Base-by-base conservation (phyloP, 768 basidiomycete genomes). In the Neoboletus subvelutipes region DNA sequence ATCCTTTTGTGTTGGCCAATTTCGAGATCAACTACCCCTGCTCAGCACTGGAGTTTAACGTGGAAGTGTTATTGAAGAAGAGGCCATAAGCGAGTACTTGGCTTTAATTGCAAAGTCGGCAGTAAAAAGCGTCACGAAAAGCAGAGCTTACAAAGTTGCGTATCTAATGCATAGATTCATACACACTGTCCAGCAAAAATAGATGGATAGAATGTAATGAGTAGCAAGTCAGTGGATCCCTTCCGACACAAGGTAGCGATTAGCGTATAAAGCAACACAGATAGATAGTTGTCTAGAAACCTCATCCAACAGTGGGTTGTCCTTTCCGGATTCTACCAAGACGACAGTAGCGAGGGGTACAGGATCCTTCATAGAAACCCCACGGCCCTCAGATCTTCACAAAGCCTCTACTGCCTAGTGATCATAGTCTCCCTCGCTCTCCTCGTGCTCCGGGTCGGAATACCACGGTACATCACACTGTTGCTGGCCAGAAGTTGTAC, bases 21-120 rank as follows among this genome's bases (percentile, higher is more conserved):
- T 99, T 96, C 73, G 95, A 98, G 73, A 88, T 98, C 59, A 83
- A 82, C 41, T 95, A 91, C 76, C 96, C 96, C 20, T 98, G 95
- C 75, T 98, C 95, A 34, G 88, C 88, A 8, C 76, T 99, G 54
- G 96, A 99, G 79, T 94, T 99, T 72, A 88, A 87, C 31, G 79
- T 98, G 45, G 95, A 98, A 73, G 91, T 91, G n/a, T 93, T 99
- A 81, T 86, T 90, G 77, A 90, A 87, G 73, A 78, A 59, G 47
- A 45, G 49, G 81, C 63, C 47, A 46, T 64, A 52, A 62, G 53
- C 11, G 26, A 46, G 49, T n/a, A n/a, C n/a, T n/a, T 22, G 34
- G 4, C n/a, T 49, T 18, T 13, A 28, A 24, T 22, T 41, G n/a
- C 12, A 39, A 42, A 52, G 54, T 47, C 10, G 36, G 36, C 15